Base-by-base conservation (phyloP, 768 basidiomycete genomes). In the Russula ochroleuca region DNA sequence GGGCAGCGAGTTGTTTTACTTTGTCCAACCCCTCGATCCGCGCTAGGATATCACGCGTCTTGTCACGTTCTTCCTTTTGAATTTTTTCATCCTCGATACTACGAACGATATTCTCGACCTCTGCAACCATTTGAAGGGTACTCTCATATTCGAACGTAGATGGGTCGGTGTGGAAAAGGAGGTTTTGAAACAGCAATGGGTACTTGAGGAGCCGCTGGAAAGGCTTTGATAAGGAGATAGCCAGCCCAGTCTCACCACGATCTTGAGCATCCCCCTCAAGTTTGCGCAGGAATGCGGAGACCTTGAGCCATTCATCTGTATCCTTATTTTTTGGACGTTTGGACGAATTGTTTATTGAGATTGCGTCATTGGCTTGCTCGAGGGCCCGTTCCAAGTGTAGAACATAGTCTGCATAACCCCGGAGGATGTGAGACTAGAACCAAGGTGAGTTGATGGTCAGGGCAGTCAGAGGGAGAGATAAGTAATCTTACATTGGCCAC, bases 51-150 rank as follows among this genome's bases (percentile, higher is more conserved):
- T 99, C 96, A 15, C 96, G 81, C 3, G 95, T 97, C 78, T 89
- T 90, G 75, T 97, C 93, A 37, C 96, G 85, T 73, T 96, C 94
- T 72, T 98, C 96, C 75, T 93, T 92, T 73, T 91, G 89, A 60
- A 94, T 90, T 79, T 98, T 98, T 78, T 99, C 94, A 70, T 98
- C 96, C 74, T 99, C 96, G 61, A 99, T 98, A 65, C 90, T 92
- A 50, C 96, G 83, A 53, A 99, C 96, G 70, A 98, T 96, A 21
- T 83, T 86, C 76, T 99, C 97, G 8, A 99, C 92, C 74, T 98
- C 94, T 21, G 94, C 92, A 1, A 98, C 94, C 92, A 98, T 96
- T 72, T 89, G 88, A 47, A 96, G 78, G 14, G 95, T 97, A 71
- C 88, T 90, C 74, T 99, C 97, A 72, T 97, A 99, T 76, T 99